A percentile compares a stretch with the other conserved stretches of the same genome.
These are phyloP conservation scores for Verticillium klebahnii DNA, from an alignment of 2,329 filamentous ascomycete genomes.

Conservation along the genomic window DNA sequence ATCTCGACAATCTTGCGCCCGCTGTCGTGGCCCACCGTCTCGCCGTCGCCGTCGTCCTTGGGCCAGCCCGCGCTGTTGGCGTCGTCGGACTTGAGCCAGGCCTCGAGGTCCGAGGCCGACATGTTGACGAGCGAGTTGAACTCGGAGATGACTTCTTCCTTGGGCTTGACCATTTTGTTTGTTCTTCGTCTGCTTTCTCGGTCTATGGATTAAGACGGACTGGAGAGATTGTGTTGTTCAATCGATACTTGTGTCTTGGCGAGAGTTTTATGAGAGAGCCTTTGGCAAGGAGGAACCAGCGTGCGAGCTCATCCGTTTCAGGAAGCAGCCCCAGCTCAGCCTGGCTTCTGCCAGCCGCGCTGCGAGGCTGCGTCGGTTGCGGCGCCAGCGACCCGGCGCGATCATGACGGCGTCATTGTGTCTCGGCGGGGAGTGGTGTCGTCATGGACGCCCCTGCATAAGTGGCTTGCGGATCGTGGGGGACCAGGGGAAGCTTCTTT, in stretches of 20 bases:
- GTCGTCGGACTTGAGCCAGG: slow-evolving; percentile 56
- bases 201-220: neutral
- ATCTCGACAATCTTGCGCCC: slow-evolving; percentile 61
- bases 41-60: slow-evolving; percentile 51
- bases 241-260: no score
- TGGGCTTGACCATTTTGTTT: slow-evolving; percentile 16
- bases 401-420: slow-evolving; percentile 9
- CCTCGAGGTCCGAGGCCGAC: slow-evolving; percentile 53
- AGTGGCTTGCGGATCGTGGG: slow-evolving; percentile 8
- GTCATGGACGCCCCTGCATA: slow-evolving; percentile 15
- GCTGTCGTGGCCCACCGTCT: slow-evolving; percentile 60
- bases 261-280: no score
- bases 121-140: slow-evolving; percentile 67
- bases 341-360: neutral
- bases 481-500: neutral
- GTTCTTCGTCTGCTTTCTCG: neutral
- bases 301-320: no score
- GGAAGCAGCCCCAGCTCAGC: no score
- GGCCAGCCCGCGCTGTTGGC: slow-evolving; percentile 56
- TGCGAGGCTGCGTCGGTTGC: neutral
- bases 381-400: slow-evolving; percentile 3
- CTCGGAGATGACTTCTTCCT: slow-evolving; percentile 39
- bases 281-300: no score
- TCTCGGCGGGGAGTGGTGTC: slow-evolving; percentile 11
- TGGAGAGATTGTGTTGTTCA: no score